These are phyloP conservation scores for Salix dunnii DNA, from an alignment of 345 rosid species.

Conservation along the genomic window DNA sequence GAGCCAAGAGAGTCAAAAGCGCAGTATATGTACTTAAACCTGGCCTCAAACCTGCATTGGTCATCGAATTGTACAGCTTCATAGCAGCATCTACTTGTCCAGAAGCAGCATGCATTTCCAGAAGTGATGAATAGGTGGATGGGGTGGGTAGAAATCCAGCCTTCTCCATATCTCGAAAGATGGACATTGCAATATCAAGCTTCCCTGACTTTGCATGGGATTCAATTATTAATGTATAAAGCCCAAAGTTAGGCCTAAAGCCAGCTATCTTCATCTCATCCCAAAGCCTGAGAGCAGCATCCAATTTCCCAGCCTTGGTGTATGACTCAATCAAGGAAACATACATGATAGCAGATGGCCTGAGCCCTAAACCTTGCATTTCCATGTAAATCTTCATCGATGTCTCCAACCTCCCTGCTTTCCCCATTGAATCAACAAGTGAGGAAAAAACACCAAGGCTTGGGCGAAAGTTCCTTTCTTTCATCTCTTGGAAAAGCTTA, in stretches of 20 bases:
- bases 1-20: constrained; percentile 77
- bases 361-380: constrained; percentile 68
- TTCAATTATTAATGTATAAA: constrained; percentile 78
- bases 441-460: constrained; percentile 63
- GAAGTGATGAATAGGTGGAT: constrained; percentile 82
- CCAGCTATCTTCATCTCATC: constrained; percentile 85
- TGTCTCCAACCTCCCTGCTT: constrained; percentile 91
- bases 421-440: constrained; percentile 96
- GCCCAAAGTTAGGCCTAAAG: constrained; percentile 83
- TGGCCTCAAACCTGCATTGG: constrained; percentile 83
- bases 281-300: constrained; percentile 82
- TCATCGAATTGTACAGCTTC: constrained; percentile 93
- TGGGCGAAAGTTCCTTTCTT: constrained; percentile 61
- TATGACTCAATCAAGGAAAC: constrained; percentile 84
- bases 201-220: constrained; percentile 97
- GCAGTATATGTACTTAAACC: constrained; percentile 81
- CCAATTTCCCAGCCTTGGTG: constrained; percentile 91
- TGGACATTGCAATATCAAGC: constrained; percentile 83
- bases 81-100: constrained; percentile 91
- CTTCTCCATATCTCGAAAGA: constrained; percentile 84
- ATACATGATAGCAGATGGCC: constrained; percentile 79
- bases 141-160: constrained; percentile 93
- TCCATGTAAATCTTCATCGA: constrained; percentile 87
- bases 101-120: constrained; percentile 92
- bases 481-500: constrained; percentile 94